Evolutionary conservation across 2,329 filamentous ascomycete genomes (phyloP).

Genomic region (Calonectria ilicicola): DNA sequence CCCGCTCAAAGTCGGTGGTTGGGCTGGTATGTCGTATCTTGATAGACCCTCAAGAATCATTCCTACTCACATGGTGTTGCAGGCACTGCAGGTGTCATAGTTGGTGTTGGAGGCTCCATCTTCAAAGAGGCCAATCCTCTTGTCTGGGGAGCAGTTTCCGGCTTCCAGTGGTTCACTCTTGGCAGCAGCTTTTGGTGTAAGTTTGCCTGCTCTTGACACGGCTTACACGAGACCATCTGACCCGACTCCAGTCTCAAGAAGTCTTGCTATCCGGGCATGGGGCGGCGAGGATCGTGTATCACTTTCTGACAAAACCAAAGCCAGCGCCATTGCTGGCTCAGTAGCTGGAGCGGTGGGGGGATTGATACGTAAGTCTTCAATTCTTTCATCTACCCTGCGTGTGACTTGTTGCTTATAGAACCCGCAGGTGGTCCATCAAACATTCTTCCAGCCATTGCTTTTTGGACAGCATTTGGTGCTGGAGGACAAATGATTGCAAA

Average conservation of each 20-base stretch:
- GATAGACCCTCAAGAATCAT: neutral
- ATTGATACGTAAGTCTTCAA: conserved; percentile 60
- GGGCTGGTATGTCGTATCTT: conserved; percentile 60
- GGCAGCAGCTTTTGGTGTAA: conserved; percentile 82
- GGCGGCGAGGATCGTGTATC: conserved; percentile 65
- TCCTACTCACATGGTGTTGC: neutral
- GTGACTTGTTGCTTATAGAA: conserved; percentile 29
- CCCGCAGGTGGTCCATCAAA: conserved; percentile 63
- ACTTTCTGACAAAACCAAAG: conserved; percentile 70
- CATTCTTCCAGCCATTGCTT: conserved; percentile 62
- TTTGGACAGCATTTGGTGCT: conserved; percentile 59
- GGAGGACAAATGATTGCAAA: conserved; percentile 55
- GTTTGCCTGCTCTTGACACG: conserved; percentile 39
- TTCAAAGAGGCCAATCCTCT: conserved; percentile 74
- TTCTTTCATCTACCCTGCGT: neutral
- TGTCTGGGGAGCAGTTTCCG: conserved; percentile 78
- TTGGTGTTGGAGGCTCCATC: conserved; percentile 79
- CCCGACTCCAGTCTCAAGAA: conserved; percentile 58
- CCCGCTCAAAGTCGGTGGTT: conserved; percentile 70
- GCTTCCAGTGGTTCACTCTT: conserved; percentile 84
- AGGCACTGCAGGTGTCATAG: conserved; percentile 72
- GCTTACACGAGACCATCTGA: conserved; percentile 20
- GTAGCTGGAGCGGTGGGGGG: conserved; percentile 73
- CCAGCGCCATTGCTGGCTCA: conserved; percentile 78
- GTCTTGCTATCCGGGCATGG: conserved; percentile 59